A percentile compares a stretch with the other conserved stretches of the same genome.
Conservation (phyloP, 192 early-diverging fungal species). For the Geranomyces variabilis region DNA sequence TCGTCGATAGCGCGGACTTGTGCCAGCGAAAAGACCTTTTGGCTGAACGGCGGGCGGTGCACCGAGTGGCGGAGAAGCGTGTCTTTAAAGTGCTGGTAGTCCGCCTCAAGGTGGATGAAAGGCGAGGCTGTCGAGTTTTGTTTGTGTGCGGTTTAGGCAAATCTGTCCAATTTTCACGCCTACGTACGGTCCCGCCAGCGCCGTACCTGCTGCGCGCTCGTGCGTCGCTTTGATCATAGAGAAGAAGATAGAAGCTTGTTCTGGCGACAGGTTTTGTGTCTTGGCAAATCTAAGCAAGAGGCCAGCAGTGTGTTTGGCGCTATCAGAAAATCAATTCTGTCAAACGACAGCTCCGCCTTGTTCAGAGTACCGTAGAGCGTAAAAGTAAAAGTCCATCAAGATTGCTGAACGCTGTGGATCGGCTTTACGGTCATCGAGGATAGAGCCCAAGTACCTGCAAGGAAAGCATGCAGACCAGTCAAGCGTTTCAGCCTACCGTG, state of each 20-base stretch:
- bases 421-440: constrained; percentile 21
- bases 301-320: not conserved
- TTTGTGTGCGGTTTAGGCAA: not conserved
- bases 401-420: constrained; percentile 39
- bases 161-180: not conserved
- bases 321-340: not conserved
- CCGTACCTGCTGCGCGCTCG: constrained; percentile 36
- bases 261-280: constrained; percentile 49
- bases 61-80: constrained; percentile 8
- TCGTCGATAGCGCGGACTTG: constrained; percentile 52
- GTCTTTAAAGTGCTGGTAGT: constrained; percentile 24
- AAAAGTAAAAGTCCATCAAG: constrained; percentile 59
- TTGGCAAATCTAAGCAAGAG: constrained; percentile 49
- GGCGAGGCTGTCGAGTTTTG: constrained; percentile 48
- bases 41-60: constrained; percentile 45
- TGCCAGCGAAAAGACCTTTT: constrained; percentile 50
- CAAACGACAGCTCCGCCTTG: not conserved
- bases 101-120: constrained; percentile 45
- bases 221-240: constrained; percentile 61
- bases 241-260: constrained; percentile 60
- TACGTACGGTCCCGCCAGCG: not conserved
- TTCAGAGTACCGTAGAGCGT: constrained; percentile 47
- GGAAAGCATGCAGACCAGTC: no score
- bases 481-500: not conserved
- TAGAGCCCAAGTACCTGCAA: constrained; percentile 33